Base-by-base conservation (phyloP, 345 rosid genomes). In the Aegle marmelos region DNA sequence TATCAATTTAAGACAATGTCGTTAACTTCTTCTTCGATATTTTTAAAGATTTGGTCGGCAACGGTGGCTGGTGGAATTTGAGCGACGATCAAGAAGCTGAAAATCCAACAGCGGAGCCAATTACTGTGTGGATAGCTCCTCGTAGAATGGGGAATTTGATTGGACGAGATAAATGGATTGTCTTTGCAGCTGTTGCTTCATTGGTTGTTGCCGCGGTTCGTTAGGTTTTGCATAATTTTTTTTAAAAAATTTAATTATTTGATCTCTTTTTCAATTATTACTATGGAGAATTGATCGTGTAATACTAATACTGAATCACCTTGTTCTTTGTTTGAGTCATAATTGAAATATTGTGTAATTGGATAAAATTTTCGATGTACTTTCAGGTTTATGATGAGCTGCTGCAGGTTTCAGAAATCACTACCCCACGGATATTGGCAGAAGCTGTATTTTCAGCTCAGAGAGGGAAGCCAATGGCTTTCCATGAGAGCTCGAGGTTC, bases 401-500 rank as follows among this genome's bases (percentile, higher is more conserved):
- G 8, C 21, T 76, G 73, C 86, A 82, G 89, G 81, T 85, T 70
- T 79, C 92, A 28, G 89, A 87, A 78, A 84, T 89, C 69, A 74
- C 86, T 14, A 84, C 87, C 89, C 92, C 90, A 16, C 75, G 85
- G 33, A 67, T 87, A 69, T 73, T 89, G 78, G 82, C 90, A 11
- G 87, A 86, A 41, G 83, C 92, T 57, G 13, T 89, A 65, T 89
- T 89, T 78, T 75, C 86, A 56, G 90, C 92, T 3, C 86, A 86
- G 79, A 78, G 77, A 7, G 80, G 82, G 33, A 77, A 82, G 54
- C 27, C 80, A 11, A 58, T 70, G 36, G 80, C 58, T 21, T 86
- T 89, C 77, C 79, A 25, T 34, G 72, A 81, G 58, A 76, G 83
- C 70, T 60, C 74, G 28, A 77, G 78, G 61, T 41, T 83, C 50